These are phyloP conservation scores for Lactarius tabidus DNA, from an alignment of 768 basidiomycete species.

Conservation along the genomic window DNA sequence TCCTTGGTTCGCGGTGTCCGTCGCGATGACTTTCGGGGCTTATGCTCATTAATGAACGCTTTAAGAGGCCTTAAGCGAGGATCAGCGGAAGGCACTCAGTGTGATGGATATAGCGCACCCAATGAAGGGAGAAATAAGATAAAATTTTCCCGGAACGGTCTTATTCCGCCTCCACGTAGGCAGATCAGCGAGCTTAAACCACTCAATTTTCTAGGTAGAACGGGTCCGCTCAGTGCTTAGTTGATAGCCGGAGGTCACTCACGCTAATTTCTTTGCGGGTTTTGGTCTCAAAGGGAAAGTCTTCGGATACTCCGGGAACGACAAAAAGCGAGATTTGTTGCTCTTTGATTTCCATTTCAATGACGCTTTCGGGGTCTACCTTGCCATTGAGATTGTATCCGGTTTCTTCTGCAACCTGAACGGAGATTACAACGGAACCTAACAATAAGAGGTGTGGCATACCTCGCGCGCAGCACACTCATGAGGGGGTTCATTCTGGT, in stretches of 20 bases:
- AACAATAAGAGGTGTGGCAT: constrained; percentile 27
- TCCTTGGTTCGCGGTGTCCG: constrained; percentile 34
- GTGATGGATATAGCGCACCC: constrained; percentile 39
- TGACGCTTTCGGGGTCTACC: constrained; percentile 60
- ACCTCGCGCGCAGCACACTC: constrained; percentile 93
- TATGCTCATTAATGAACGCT: constrained; percentile 60
- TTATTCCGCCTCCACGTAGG: constrained; percentile 90
- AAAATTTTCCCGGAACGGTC: constrained; percentile 74
- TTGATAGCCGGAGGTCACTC: constrained; percentile 32
- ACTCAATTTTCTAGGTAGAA: constrained; percentile 80
- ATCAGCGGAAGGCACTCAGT: constrained; percentile 18
- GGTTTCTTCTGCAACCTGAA: constrained; percentile 92
- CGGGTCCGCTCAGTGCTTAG: constrained; percentile 21
- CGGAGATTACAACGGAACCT: constrained; percentile 9
- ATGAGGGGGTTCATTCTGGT: constrained; percentile 80
- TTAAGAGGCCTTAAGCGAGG: constrained; percentile 50
- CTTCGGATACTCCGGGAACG: constrained; percentile 83
- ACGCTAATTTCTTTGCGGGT: constrained; percentile 99
- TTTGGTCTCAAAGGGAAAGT: constrained; percentile 85
- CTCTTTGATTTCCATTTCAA: constrained; percentile 84
- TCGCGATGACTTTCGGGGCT: constrained; percentile 46
- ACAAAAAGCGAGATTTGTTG: constrained; percentile 90
- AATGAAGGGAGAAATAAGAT: constrained; percentile 93
- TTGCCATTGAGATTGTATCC: constrained; percentile 83
- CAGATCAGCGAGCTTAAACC: constrained; percentile 86